These are phyloP conservation scores for Hortiboletus campestris DNA, from an alignment of 768 basidiomycete genomes.

Conservation along the genomic window DNA sequence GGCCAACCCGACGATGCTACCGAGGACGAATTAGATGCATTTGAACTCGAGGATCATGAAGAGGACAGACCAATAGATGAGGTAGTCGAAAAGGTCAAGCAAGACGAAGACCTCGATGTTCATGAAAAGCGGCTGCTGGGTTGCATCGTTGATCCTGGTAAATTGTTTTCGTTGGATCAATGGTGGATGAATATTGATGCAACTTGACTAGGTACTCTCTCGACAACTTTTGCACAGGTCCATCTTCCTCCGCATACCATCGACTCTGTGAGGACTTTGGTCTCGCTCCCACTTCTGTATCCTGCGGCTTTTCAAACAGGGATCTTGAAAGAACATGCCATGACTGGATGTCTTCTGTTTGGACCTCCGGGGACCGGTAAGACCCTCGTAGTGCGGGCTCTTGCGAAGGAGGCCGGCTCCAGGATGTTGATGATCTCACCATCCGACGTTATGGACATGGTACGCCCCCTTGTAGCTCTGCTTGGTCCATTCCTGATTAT, in stretches of 20 bases:
- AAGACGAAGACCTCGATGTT: slow-evolving; percentile 70
- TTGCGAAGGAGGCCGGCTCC: slow-evolving; percentile 92
- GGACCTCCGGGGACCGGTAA: slow-evolving; percentile 95
- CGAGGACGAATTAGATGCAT: slow-evolving; percentile 30
- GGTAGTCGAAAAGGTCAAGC: slow-evolving; percentile 73
- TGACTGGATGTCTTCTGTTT: slow-evolving; percentile 88
- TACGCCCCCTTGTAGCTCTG: slow-evolving; percentile 32
- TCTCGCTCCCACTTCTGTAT: slow-evolving; percentile 84
- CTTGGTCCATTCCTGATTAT: background rate
- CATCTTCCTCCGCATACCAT: slow-evolving; percentile 87
- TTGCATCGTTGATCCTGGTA: slow-evolving; percentile 84
- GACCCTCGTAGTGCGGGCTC: slow-evolving; percentile 82
- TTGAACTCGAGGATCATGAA: slow-evolving; percentile 36
- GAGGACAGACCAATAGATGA: slow-evolving; percentile 47
- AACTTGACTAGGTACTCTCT: slow-evolving; percentile 54
- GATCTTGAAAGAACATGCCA: slow-evolving; percentile 86
- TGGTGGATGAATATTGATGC: background rate
- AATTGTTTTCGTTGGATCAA: slow-evolving; percentile 17
- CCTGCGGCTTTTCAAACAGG: slow-evolving; percentile 87
- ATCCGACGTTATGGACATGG: slow-evolving; percentile 97
- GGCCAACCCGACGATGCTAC: slow-evolving; percentile 33
- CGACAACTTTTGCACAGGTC: slow-evolving; percentile 84
- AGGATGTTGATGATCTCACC: slow-evolving; percentile 89
- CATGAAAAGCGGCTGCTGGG: slow-evolving; percentile 79
- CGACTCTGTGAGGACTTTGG: slow-evolving; percentile 88